Percentiles rank a stretch among this genome's conserved stretches.
These are phyloP conservation scores for Kewa caespitosa DNA, from an alignment of 179 eudicot species.

Conservation along the genomic window DNA sequence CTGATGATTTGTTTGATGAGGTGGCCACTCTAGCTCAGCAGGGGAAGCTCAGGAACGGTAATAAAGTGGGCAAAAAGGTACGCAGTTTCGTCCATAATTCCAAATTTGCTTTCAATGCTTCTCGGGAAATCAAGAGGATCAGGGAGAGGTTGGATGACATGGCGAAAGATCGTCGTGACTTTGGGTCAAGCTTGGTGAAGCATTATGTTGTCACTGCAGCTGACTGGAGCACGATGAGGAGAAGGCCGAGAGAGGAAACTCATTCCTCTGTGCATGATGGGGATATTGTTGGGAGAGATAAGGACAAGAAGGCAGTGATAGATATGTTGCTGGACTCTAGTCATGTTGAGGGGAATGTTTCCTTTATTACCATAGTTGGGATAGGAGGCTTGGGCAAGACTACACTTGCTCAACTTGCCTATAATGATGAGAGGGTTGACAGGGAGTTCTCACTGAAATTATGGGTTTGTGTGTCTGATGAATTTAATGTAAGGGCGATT, in stretches of 20 bases:
- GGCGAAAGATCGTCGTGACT: slow-evolving; percentile 24
- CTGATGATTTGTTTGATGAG: slow-evolving; percentile 25
- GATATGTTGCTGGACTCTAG: slow-evolving; percentile 10
- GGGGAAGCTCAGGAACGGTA: not conserved
- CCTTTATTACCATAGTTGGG: slow-evolving; percentile 27
- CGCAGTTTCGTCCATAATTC: slow-evolving; percentile 17
- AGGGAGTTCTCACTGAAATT: slow-evolving; percentile 19
- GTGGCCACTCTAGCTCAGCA: not conserved
- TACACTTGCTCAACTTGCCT: slow-evolving; percentile 28
- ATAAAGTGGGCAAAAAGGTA: slow-evolving; percentile 18
- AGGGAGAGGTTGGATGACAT: slow-evolving; percentile 31
- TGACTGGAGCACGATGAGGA: not conserved
- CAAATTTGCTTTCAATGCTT: not conserved
- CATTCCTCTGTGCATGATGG: slow-evolving; percentile 13
- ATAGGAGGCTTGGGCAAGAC: slow-evolving; percentile 38
- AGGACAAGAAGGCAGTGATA: slow-evolving; percentile 19
- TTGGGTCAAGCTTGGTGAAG: slow-evolving; percentile 5
- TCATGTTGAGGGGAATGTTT: not conserved
- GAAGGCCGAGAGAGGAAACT: slow-evolving; percentile 12
- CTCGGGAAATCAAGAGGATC: slow-evolving; percentile 27
- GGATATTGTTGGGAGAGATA: slow-evolving; percentile 32
- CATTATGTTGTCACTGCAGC: not conserved
- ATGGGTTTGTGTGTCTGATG: slow-evolving; percentile 32
- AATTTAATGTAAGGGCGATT: slow-evolving; percentile 17
- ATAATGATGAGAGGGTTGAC: slow-evolving; percentile 17